These are phyloP conservation scores for Piper longum DNA, from an alignment of 164 flowering plant species.

Conservation along the genomic window DNA sequence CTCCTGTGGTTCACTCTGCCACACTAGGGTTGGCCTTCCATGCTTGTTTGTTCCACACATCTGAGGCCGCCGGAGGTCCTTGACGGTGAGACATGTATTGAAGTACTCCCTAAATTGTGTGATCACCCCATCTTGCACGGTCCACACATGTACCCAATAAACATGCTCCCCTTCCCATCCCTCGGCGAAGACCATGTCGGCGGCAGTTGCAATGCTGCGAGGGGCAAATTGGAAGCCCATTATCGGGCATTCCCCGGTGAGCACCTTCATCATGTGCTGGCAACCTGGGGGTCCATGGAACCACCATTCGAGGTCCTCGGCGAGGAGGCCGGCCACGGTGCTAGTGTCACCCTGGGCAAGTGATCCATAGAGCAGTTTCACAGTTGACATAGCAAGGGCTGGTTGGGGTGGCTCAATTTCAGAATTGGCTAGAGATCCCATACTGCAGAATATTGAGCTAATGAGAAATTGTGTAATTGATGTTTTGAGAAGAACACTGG, in stretches of 20 bases:
- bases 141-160: constrained; percentile 93
- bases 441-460: neutral
- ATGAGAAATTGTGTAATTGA: no score
- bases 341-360: constrained; percentile 19
- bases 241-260: constrained; percentile 37
- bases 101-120: constrained; percentile 72
- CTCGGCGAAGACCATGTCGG: constrained; percentile 50
- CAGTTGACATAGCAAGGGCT: constrained; percentile 7
- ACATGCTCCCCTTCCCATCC: constrained; percentile 75
- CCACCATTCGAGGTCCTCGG: constrained; percentile 74
- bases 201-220: constrained; percentile 36
- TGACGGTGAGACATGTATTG: constrained; percentile 70
- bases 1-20: constrained; percentile 60
- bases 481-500: no score
- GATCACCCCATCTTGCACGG: constrained; percentile 39
- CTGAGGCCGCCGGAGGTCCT: constrained; percentile 22
- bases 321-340: constrained; percentile 23
- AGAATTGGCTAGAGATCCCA: neutral
- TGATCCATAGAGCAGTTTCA: constrained; percentile 35
- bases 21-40: constrained; percentile 21
- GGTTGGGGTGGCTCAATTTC: constrained; percentile 10
- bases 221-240: constrained; percentile 45
- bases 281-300: constrained; percentile 76
- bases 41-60: constrained; percentile 15
- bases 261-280: constrained; percentile 72